A percentile compares a stretch with the other conserved stretches of the same genome.
Conservation (phyloP, 2,329 filamentous ascomycete genomes). For the Phoma sp. region DNA sequence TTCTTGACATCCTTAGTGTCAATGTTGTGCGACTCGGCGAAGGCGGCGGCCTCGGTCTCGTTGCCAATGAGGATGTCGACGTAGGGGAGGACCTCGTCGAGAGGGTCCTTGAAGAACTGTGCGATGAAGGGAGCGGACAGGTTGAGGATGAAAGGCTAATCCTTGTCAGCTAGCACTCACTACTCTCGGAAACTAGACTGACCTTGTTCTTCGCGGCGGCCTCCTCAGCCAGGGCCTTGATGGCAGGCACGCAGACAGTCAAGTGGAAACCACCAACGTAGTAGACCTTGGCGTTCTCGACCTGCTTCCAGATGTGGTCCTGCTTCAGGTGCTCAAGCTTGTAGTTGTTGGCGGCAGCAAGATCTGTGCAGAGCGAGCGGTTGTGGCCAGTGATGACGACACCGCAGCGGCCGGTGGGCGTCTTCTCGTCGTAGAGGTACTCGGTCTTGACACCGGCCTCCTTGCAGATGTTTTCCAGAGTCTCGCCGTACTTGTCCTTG, state of each 20-base stretch:
- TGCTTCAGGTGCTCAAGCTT: slow-evolving; percentile 91
- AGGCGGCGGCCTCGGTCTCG: slow-evolving; percentile 90
- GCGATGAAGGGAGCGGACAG: slow-evolving; percentile 95
- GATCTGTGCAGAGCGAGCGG: slow-evolving; percentile 91
- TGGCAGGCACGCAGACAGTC: slow-evolving; percentile 91
- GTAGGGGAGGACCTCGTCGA: slow-evolving; percentile 86
- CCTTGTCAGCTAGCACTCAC: slow-evolving; percentile 4
- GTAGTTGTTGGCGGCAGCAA: slow-evolving; percentile 96
- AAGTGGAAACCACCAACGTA: slow-evolving; percentile 98
- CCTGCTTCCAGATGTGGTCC: slow-evolving; percentile 88
- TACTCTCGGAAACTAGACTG: slow-evolving; percentile 27
- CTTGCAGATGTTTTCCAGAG: slow-evolving; percentile 83
- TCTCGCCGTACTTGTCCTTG: slow-evolving; percentile 93
- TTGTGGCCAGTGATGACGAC: slow-evolving; percentile 97
- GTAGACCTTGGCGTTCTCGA: slow-evolving; percentile 85
- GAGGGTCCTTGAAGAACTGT: slow-evolving; percentile 96
- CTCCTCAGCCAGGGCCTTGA: slow-evolving; percentile 88
- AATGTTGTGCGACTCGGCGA: slow-evolving; percentile 80
- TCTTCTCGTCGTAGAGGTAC: slow-evolving; percentile 86
- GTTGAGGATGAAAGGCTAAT: slow-evolving; percentile 78
- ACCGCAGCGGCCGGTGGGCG: slow-evolving; percentile 90
- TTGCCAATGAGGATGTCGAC: slow-evolving; percentile 97
- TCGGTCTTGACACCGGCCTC: slow-evolving; percentile 89
- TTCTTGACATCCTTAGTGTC: slow-evolving; percentile 77
- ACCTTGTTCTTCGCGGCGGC: slow-evolving; percentile 88